Evolutionary conservation across 2,329 filamentous ascomycete species (phyloP).

Genomic region (Tricladium varicosporioides): DNA sequence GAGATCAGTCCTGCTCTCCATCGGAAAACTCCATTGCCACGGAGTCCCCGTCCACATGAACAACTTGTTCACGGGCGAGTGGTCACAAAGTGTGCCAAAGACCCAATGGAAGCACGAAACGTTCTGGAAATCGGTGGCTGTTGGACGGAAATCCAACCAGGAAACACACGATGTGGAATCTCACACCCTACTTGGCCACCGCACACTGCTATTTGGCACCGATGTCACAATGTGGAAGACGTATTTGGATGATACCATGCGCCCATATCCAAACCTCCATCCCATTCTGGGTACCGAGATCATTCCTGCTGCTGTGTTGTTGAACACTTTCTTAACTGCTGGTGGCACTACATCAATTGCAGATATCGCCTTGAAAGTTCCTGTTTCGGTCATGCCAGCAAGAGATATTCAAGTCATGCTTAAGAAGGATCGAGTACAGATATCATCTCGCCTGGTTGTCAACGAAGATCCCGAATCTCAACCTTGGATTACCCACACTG

Average conservation of each 20-base stretch:
- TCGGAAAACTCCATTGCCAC: conserved; percentile 31
- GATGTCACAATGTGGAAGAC: conserved; percentile 36
- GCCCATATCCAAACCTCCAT: conserved; percentile 42
- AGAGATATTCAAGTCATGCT: conserved; percentile 38
- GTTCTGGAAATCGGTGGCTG: conserved; percentile 29
- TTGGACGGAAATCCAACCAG: conserved; percentile 7
- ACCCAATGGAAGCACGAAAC: conserved; percentile 28
- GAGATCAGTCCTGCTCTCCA: conserved; percentile 3
- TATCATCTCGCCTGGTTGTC: conserved; percentile 35
- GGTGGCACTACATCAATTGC: conserved; percentile 31
- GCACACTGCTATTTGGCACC: conserved; percentile 23
- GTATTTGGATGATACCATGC: conserved; percentile 36
- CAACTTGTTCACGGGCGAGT: conserved; percentile 23
- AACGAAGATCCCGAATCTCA: conserved; percentile 6
- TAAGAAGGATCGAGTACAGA: conserved; percentile 31
- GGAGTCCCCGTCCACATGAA: conserved; percentile 34
- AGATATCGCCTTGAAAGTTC: conserved; percentile 37
- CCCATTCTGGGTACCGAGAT: conserved; percentile 43
- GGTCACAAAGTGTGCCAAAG: conserved; percentile 28
- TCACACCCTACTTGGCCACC: conserved; percentile 37
- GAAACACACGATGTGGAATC: conserved; percentile 34
- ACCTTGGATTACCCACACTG: conserved; percentile 37
- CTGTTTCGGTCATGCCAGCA: conserved; percentile 34
- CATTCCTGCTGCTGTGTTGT: conserved; percentile 40
- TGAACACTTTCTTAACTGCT: conserved; percentile 41